These are phyloP conservation scores for Raphanus raphanistrum DNA, from an alignment of 345 rosid genomes.

Conservation along the genomic window DNA sequence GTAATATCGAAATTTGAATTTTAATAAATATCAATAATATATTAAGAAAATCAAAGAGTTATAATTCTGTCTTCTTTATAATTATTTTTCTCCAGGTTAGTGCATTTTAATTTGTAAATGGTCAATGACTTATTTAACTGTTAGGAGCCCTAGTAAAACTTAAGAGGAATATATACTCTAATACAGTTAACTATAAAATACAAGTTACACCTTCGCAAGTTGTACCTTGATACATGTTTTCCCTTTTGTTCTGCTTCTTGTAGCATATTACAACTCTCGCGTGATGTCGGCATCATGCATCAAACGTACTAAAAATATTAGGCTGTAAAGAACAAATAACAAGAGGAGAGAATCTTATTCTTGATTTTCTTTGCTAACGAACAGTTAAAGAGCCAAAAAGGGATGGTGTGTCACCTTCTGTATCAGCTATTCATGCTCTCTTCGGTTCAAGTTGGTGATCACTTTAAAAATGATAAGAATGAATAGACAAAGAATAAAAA, in stretches of 20 bases:
- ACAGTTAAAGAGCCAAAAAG: too few relatives aligned
- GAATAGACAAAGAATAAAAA: too few relatives aligned
- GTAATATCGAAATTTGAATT: neutral
- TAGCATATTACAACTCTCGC: neutral
- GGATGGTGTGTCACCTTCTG: too few relatives aligned
- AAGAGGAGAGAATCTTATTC: too few relatives aligned
- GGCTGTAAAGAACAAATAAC: neutral
- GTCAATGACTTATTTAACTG: neutral
- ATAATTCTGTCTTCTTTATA: neutral
- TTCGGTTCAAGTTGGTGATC: too few relatives aligned
- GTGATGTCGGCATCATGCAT: too few relatives aligned
- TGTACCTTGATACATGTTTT: slow-evolving; percentile 4
- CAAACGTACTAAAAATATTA: neutral
- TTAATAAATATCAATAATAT: too few relatives aligned
- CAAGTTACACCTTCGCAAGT: too few relatives aligned
- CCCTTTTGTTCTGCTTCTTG: neutral
- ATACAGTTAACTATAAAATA: too few relatives aligned
- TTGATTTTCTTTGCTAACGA: too few relatives aligned
- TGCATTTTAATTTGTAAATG: neutral
- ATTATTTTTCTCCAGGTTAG: neutral
- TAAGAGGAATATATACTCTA: neutral
- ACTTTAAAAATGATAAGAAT: too few relatives aligned
- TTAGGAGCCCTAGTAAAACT: neutral
- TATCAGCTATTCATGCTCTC: too few relatives aligned
- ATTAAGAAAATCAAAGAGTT: neutral